Percentiles rank a stretch among this genome's conserved stretches.
phyloP scores from a whole-genome alignment of 2,329 filamentous ascomycete species.

The Epichloe baconii region DNA sequence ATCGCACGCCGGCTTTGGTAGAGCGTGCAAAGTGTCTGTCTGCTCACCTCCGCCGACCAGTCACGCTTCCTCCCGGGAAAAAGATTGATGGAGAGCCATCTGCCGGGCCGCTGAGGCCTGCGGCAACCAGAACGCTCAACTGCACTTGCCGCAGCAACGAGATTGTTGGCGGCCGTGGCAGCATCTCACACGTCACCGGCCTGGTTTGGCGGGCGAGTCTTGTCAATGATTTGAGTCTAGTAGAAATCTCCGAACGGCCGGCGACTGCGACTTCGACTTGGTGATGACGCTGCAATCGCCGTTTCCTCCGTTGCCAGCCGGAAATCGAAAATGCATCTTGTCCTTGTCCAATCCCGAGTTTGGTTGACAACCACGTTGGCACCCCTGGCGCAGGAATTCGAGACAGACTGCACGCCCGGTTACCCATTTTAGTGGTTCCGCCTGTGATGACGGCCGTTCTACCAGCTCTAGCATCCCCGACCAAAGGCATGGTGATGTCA shows the following conservation, averaged over 20 bases:
- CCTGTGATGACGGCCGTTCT: slow-evolving; percentile 83
- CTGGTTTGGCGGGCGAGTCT: slow-evolving; percentile 54
- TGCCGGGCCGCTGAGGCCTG: too few relatives aligned
- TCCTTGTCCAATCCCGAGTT: slow-evolving; percentile 49
- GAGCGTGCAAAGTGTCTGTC: slow-evolving; percentile 15
- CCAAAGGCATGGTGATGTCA: slow-evolving; percentile 28
- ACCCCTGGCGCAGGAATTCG: slow-evolving; percentile 66
- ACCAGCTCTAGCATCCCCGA: slow-evolving; percentile 44
- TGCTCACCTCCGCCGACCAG: slow-evolving; percentile 70
- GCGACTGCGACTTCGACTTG: too few relatives aligned
- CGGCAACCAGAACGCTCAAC: too few relatives aligned
- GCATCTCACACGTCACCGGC: slow-evolving; percentile 67
- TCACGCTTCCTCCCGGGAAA: slow-evolving; percentile 62
- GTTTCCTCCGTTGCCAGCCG: slow-evolving; percentile 17
- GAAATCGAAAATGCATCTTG: slow-evolving; percentile 1
- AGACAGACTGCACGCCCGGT: slow-evolving; percentile 73
- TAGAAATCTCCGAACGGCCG: too few relatives aligned
- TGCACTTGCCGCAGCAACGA: too few relatives aligned
- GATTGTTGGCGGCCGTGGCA: slow-evolving; percentile 9
- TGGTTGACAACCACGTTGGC: slow-evolving; percentile 70
- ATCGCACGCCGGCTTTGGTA: too few relatives aligned
- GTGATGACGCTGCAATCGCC: slow-evolving; percentile 16
- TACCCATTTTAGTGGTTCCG: slow-evolving; percentile 57
- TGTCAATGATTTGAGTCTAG: slow-evolving; percentile 19
- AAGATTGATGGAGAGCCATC: slow-evolving; percentile 28